phyloP scores from a whole-genome alignment of 2,329 filamentous ascomycete species.

The Xylariaceae sp. region DNA sequence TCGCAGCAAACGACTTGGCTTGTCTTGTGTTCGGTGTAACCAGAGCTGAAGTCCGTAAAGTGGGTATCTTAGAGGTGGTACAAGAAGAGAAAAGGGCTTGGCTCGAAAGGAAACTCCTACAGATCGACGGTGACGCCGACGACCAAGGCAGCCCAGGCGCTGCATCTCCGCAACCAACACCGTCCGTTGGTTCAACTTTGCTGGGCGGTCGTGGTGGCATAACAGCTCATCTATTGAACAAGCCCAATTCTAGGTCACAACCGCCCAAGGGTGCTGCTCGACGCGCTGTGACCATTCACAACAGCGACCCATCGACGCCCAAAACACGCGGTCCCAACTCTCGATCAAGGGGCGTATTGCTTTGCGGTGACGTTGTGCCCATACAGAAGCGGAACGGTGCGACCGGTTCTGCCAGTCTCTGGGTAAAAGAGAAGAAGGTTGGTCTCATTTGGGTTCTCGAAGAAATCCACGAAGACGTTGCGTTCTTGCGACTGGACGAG shows the following conservation, averaged over 20 bases:
- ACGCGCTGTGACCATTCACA: slow-evolving; percentile 60
- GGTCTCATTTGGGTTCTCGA: slow-evolving; percentile 97
- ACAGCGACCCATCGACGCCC: slow-evolving; percentile 48
- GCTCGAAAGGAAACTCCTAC: slow-evolving; percentile 78
- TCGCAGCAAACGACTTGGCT: slow-evolving; percentile 91
- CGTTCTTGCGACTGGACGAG: slow-evolving; percentile 69
- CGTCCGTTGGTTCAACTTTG: slow-evolving; percentile 43
- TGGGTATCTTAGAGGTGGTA: slow-evolving; percentile 93
- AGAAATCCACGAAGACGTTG: slow-evolving; percentile 93
- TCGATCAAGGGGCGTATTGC: slow-evolving; percentile 79
- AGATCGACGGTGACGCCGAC: slow-evolving; percentile 50
- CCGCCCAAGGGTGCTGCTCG: slow-evolving; percentile 50
- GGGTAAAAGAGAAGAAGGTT: slow-evolving; percentile 95
- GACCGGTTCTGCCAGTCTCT: slow-evolving; percentile 87
- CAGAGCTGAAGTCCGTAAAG: slow-evolving; percentile 87
- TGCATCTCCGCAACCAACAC: slow-evolving; percentile 35
- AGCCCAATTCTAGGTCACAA: slow-evolving; percentile 60
- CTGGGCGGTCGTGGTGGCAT: slow-evolving; percentile 71
- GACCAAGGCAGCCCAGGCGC: slow-evolving; percentile 36
- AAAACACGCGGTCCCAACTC: slow-evolving; percentile 56
- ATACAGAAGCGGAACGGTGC: slow-evolving; percentile 93
- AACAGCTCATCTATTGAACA: slow-evolving; percentile 81
- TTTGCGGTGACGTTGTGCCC: slow-evolving; percentile 96
- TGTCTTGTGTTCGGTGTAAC: slow-evolving; percentile 99
- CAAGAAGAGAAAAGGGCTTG: slow-evolving; percentile 82